These are phyloP conservation scores for Komagataella mondaviorum DNA, from an alignment of 805 yeast species.

Conservation along the genomic window DNA sequence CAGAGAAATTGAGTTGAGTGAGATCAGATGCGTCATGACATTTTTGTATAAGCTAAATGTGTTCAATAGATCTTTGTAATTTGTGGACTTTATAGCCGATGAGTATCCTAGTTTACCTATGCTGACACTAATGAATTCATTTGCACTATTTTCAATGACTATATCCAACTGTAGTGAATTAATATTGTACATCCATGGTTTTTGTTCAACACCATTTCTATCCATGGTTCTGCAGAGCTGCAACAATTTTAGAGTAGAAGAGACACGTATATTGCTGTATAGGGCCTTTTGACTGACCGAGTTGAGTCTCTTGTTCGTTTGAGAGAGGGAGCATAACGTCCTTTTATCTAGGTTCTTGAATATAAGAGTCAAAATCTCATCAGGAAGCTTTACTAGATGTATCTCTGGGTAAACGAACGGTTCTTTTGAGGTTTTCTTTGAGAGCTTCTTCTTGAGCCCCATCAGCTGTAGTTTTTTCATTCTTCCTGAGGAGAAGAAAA, in stretches of 20 bases:
- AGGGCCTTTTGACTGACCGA: slow-evolving; percentile 12
- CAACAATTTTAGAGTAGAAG: slow-evolving; percentile 12
- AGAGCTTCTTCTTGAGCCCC: slow-evolving; percentile 19
- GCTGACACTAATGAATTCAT: neutral
- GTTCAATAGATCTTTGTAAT: neutral
- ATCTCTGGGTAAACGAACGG: neutral
- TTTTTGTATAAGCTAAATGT: neutral
- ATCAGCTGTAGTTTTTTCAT: slow-evolving; percentile 29
- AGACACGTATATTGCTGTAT: slow-evolving; percentile 12
- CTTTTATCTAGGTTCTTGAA: slow-evolving; percentile 10
- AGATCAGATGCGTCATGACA: neutral
- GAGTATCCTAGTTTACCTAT: neutral
- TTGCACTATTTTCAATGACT: neutral
- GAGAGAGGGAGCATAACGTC: slow-evolving; percentile 11
- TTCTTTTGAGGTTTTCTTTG: slow-evolving; percentile 2
- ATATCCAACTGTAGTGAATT: slow-evolving; percentile 1
- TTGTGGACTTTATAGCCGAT: neutral
- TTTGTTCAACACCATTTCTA: slow-evolving; percentile 8
- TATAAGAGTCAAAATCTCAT: slow-evolving; percentile 11
- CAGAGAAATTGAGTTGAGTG: slow-evolving; percentile 8
- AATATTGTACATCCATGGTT: slow-evolving; percentile 6
- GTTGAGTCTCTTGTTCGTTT: slow-evolving; percentile 10
- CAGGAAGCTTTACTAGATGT: slow-evolving; percentile 11
- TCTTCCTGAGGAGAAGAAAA: neutral
- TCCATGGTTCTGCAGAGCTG: slow-evolving; percentile 11